These are phyloP conservation scores for Pseudogymnoascus sp. DNA, from an alignment of 2,329 filamentous ascomycete genomes.

Conservation along the genomic window DNA sequence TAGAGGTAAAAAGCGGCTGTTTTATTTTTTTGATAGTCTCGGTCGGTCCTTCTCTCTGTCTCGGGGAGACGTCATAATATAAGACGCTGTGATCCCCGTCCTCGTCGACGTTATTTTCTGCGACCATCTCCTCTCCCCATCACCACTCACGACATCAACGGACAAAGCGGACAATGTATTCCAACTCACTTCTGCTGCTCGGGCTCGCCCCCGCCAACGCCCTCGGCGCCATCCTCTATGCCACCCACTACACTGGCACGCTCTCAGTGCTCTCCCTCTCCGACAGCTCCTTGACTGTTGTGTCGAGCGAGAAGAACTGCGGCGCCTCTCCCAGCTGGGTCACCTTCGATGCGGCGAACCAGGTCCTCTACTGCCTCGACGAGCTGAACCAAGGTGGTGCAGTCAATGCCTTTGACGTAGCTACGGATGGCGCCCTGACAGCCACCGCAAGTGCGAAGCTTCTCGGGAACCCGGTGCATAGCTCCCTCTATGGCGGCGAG, in stretches of 20 bases:
- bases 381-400: slow-evolving; percentile 33
- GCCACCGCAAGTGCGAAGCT: slow-evolving; percentile 25
- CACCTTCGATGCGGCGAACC: slow-evolving; percentile 33
- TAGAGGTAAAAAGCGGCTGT: neutral
- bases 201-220: neutral
- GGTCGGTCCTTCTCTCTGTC: neutral
- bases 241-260: slow-evolving; percentile 37
- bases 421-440: slow-evolving; percentile 33
- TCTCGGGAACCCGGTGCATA: slow-evolving; percentile 18
- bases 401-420: slow-evolving; percentile 32
- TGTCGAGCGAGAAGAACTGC: neutral
- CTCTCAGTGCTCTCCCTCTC: slow-evolving; percentile 35
- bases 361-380: slow-evolving; percentile 38
- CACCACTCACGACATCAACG: neutral
- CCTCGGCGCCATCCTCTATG: neutral
- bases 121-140: neutral
- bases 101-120: neutral
- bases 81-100: neutral
- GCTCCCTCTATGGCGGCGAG: slow-evolving; percentile 19
- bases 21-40: neutral
- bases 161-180: neutral
- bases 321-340: slow-evolving; percentile 40
- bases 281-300: slow-evolving; percentile 25
- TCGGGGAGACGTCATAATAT: neutral
- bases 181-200: neutral